Percentiles rank a stretch among this genome's conserved stretches.
Evolutionary conservation across 192 early-diverging fungal species (phyloP).

Genomic region (Oehlia diaphana): DNA sequence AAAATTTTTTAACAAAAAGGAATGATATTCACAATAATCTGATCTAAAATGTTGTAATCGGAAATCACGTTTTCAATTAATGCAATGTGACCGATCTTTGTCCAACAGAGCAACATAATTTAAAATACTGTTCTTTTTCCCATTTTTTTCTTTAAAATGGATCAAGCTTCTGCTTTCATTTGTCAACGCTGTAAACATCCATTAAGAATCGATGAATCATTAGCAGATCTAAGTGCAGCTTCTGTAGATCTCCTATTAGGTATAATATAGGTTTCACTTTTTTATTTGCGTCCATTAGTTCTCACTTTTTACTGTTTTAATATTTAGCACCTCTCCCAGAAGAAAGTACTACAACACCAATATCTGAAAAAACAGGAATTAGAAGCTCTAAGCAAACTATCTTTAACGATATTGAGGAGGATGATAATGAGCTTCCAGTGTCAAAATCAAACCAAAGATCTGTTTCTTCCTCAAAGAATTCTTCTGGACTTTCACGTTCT

Average conservation of each 20-base stretch:
- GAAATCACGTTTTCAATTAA: too few species aligned
- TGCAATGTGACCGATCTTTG: too few species aligned
- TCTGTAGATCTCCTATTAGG: conserved; percentile 57
- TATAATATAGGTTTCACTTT: conserved; percentile 22
- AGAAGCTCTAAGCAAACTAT: neutral
- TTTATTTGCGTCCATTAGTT: neutral
- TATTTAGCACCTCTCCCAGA: neutral
- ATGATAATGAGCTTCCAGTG: neutral
- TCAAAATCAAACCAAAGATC: neutral
- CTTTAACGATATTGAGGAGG: neutral
- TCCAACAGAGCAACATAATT: too few species aligned
- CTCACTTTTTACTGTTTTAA: neutral
- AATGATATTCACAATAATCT: too few species aligned
- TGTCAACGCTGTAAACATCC: conserved; percentile 69
- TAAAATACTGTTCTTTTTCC: too few species aligned
- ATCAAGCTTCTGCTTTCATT: conserved; percentile 22
- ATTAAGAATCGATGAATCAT: conserved; percentile 62
- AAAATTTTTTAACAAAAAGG: too few species aligned
- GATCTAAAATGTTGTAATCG: too few species aligned
- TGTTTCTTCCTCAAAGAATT: neutral
- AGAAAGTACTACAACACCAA: neutral
- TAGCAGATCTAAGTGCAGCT: conserved; percentile 52
- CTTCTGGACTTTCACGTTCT: neutral
- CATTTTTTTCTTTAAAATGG: neutral
- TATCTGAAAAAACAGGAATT: too few species aligned